Evolutionary conservation across 805 yeast species (phyloP), one percentile per base, ranked within the genome.

Genomic region (Alloascoidea hylecoeti): DNA sequence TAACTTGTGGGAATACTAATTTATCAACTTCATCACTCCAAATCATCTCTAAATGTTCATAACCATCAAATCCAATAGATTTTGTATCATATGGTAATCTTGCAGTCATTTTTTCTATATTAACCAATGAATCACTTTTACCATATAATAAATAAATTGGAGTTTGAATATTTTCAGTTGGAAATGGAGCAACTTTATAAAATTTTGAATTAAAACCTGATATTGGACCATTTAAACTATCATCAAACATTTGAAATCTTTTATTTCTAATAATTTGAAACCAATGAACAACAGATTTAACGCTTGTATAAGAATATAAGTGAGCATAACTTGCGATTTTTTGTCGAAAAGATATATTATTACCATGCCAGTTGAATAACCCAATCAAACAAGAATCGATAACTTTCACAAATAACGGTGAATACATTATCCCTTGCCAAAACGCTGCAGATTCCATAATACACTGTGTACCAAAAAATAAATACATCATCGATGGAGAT

Each of bases 211-310:
- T 50, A 9, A 41, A 17, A 13, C 40, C 36, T 5, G 46, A 36
- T 38, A 49, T 37, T 30, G 49, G 35, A 34, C 48, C 37, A 42
- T 47, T 37, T 35, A 50, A 41, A 15, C 55, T 62, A 44, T 84
- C 95, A 49, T 82, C 92, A 57, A 75, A 89, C 95, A 92, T 80
- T 55, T 88, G 95, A 55, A 89, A 88, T 36, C 71, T 68, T 35
- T 72, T 72, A 4, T 80, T 66, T 38, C 78, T 66, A 43, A 89
- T 82, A 38, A 89, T 88, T 57, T 85, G 95, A 50, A 85, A 84
- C 96, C 96, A 85, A 57, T 85, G 96, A n/a, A 86, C 96, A 35
- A 85, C 86, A 5, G 82, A 72, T 56, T 88, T 89, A 17, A 88
- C 97, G 2, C 88, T 75, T 0, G 97, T 85, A 16, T 94, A 80